phyloP scores from a whole-genome alignment of 2,329 filamentous ascomycete genomes.

The Scytalidium sp. region DNA sequence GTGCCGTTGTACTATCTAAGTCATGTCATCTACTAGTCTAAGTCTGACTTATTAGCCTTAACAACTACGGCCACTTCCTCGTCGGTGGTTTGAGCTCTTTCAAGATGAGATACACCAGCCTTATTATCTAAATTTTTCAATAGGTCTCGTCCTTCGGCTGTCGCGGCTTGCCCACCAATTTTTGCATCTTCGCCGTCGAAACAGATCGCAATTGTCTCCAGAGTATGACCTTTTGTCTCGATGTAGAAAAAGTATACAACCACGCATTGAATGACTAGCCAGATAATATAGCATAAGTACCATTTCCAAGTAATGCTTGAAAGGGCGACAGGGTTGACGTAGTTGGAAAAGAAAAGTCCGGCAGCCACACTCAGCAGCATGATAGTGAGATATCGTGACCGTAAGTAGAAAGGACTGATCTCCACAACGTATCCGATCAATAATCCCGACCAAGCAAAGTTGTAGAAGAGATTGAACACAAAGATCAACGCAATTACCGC shows the following conservation, averaged over 20 bases:
- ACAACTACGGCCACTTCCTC: neutral
- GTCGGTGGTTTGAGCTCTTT: neutral
- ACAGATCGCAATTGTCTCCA: slow-evolving; percentile 26
- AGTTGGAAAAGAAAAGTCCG: slow-evolving; percentile 37
- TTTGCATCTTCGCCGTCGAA: neutral
- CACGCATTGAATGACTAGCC: neutral
- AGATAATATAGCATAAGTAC: neutral
- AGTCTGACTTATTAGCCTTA: too few species aligned
- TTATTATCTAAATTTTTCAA: neutral
- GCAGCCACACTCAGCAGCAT: slow-evolving; percentile 13
- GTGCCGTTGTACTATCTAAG: too few species aligned
- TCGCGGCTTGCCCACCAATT: neutral
- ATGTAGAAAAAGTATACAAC: slow-evolving; percentile 29
- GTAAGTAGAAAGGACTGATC: slow-evolving; percentile 32
- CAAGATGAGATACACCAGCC: neutral
- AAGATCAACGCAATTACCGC: slow-evolving; percentile 34
- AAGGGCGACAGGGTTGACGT: slow-evolving; percentile 43
- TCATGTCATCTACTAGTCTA: too few species aligned
- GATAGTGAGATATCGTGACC: slow-evolving; percentile 33
- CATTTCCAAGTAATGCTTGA: neutral
- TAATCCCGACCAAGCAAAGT: slow-evolving; percentile 20
- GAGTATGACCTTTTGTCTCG: slow-evolving; percentile 25
- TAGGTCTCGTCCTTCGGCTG: neutral
- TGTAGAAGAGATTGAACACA: slow-evolving; percentile 28
- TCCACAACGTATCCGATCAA: slow-evolving; percentile 11